Conservation (phyloP, 345 rosid genomes). For the Brassica rapa region DNA sequence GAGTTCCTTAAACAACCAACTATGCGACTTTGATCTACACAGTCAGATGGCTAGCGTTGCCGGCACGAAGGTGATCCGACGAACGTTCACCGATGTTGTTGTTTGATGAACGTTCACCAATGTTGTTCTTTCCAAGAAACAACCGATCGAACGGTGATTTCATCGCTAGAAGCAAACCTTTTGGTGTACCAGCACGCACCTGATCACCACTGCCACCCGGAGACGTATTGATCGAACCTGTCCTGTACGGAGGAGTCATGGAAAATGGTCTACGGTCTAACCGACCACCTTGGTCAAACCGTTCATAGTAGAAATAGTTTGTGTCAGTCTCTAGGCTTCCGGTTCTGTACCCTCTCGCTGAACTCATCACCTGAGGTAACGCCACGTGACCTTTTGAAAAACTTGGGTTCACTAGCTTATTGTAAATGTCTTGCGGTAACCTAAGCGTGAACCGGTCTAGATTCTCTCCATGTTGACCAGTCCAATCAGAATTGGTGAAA, state of each 20-base stretch:
- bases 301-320: slow-evolving; percentile 46
- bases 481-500: slow-evolving; percentile 59
- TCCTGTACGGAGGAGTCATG: slow-evolving; percentile 48
- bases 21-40: slow-evolving; percentile 14
- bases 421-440: slow-evolving; percentile 63
- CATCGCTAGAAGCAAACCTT: slow-evolving; percentile 40
- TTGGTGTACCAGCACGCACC: slow-evolving; percentile 39
- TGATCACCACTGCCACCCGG: slow-evolving; percentile 33
- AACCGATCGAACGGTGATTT: slow-evolving; percentile 50
- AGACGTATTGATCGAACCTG: slow-evolving; percentile 40
- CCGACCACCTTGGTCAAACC: slow-evolving; percentile 48
- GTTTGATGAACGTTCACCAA: background rate
- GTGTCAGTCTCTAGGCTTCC: slow-evolving; percentile 44
- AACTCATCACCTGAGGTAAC: slow-evolving; percentile 60
- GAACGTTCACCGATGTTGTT: slow-evolving; percentile 48
- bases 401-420: slow-evolving; percentile 41
- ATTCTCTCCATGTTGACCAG: slow-evolving; percentile 61
- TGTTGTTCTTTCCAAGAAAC: slow-evolving; percentile 35
- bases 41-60: slow-evolving; percentile 28
- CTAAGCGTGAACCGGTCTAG: slow-evolving; percentile 68
- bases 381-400: slow-evolving; percentile 52
- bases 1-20: slow-evolving; percentile 9
- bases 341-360: slow-evolving; percentile 59
- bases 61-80: slow-evolving; percentile 44
- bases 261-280: slow-evolving; percentile 45